Base-by-base conservation (phyloP, 768 basidiomycete genomes). In the Coprinopsis strossmayeri region DNA sequence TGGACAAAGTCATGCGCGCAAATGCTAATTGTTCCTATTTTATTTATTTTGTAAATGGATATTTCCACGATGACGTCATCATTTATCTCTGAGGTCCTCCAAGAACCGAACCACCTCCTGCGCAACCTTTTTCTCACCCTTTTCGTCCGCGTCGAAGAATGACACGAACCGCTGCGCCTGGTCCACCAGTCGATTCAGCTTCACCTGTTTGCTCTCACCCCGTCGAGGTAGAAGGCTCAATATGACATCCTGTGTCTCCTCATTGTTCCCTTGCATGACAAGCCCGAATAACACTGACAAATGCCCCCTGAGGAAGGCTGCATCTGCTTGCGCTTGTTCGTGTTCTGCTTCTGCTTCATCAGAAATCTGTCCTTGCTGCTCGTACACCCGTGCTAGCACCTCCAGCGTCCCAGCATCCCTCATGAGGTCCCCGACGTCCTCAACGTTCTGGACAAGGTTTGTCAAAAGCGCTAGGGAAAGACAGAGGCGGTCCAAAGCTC, bases 391-490 rank as follows among this genome's bases (percentile, higher is more conserved):
- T 3, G 30, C 43, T 3, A 45, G 27, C n/a, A 20, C 43, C 25
- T 10, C 25, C 25, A 45, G 62, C 81, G 53, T 59, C 86, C 86
- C 65, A 32, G 69, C 74, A 11, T 70, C 67, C 34, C 74, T 70
- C 7, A 79, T 60, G 2, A 67, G 55, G 30, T 70, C 61, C 37
- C 77, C 78, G 9, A 74, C 71, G n/a, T 63, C 67, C 0, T 72
- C 69, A n/a, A 72, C 66, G 3, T 67, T 68, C 57, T 89, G 84
- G 0, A 87, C 78, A 35, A 91, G 67, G 61, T 90, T 91, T 45
- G 87, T 87, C 34, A 91, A 66, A 9, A 91, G 66, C 1, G 82
- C 89, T 3, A 91, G 72, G 4, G 81, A 76, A 23, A 91, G 79
- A 61, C 87, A 91, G 3, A 89, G 67, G 27, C 75, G 71, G 59